These are phyloP conservation scores for Suillus spraguei DNA, from an alignment of 768 basidiomycete species.

Conservation along the genomic window DNA sequence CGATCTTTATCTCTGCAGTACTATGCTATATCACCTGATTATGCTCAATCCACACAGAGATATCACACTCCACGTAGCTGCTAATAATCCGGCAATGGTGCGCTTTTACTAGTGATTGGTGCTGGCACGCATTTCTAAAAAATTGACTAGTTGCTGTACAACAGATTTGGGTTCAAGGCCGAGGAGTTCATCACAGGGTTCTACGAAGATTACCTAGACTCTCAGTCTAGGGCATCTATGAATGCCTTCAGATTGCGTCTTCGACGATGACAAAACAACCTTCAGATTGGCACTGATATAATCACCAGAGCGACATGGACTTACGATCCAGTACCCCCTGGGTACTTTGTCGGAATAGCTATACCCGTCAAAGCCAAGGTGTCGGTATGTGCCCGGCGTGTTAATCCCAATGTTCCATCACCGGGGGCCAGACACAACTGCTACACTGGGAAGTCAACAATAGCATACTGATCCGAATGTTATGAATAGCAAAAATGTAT, in stretches of 20 bases:
- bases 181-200: slow-evolving; percentile 84
- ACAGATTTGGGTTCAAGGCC: slow-evolving; percentile 85
- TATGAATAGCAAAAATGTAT: neutral
- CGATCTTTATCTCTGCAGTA: slow-evolving; percentile 38
- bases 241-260: slow-evolving; percentile 81
- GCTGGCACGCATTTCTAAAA: slow-evolving; percentile 8
- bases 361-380: neutral
- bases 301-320: neutral
- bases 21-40: slow-evolving; percentile 80
- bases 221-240: slow-evolving; percentile 69
- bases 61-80: slow-evolving; percentile 82
- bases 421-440: neutral
- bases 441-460: neutral
- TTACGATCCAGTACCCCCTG: neutral
- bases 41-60: slow-evolving; percentile 71
- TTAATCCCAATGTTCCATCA: neutral
- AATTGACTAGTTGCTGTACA: slow-evolving; percentile 67
- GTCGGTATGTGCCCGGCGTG: neutral
- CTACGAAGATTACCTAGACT: slow-evolving; percentile 77
- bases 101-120: slow-evolving; percentile 11
- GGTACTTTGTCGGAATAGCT: neutral
- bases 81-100: slow-evolving; percentile 81
- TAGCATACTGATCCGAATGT: neutral
- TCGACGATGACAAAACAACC: slow-evolving; percentile 44
- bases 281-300: neutral